These are phyloP conservation scores for Blastobotrys raffinosifermentans DNA, from an alignment of 1,139 yeast genomes.

Conservation along the genomic window DNA sequence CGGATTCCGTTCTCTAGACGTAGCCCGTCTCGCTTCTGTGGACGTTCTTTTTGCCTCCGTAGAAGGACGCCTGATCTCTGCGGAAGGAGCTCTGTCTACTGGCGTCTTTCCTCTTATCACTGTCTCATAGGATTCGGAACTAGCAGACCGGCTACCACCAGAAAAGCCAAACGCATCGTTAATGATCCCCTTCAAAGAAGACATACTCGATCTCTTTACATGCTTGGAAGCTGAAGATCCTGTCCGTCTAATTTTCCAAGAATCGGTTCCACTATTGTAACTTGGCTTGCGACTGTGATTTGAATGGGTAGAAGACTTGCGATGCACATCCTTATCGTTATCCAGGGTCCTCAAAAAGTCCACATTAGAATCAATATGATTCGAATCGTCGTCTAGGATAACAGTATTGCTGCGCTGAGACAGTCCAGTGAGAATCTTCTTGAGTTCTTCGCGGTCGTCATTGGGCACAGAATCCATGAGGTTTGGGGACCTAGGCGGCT, in stretches of 20 bases:
- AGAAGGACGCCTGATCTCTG: too few species aligned
- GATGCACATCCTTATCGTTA: constrained; percentile 27
- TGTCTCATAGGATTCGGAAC: constrained; percentile 10
- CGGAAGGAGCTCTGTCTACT: too few species aligned
- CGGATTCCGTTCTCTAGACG: too few species aligned
- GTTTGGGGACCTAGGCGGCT: neutral
- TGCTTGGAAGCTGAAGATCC: constrained; percentile 17
- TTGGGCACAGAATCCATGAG: constrained; percentile 17
- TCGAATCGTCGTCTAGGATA: constrained; percentile 28
- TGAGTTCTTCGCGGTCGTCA: constrained; percentile 28
- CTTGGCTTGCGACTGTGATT: constrained; percentile 4
- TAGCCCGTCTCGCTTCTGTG: too few species aligned
- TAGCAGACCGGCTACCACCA: constrained; percentile 6
- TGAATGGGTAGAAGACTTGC: constrained; percentile 6
- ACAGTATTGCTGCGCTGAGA: constrained; percentile 32
- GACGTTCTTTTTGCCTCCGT: too few species aligned
- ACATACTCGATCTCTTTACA: constrained; percentile 23
- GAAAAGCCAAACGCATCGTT: constrained; percentile 32
- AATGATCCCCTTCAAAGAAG: constrained; percentile 24
- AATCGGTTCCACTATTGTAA: constrained; percentile 3
- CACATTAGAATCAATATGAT: constrained; percentile 42
- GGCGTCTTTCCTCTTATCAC: constrained; percentile 15
- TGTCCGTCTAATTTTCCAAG: constrained; percentile 15
- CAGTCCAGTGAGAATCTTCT: constrained; percentile 34
- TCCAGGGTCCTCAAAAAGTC: constrained; percentile 56